Base-by-base conservation (phyloP, 1,139 yeast species). In the Candida sojae region DNA sequence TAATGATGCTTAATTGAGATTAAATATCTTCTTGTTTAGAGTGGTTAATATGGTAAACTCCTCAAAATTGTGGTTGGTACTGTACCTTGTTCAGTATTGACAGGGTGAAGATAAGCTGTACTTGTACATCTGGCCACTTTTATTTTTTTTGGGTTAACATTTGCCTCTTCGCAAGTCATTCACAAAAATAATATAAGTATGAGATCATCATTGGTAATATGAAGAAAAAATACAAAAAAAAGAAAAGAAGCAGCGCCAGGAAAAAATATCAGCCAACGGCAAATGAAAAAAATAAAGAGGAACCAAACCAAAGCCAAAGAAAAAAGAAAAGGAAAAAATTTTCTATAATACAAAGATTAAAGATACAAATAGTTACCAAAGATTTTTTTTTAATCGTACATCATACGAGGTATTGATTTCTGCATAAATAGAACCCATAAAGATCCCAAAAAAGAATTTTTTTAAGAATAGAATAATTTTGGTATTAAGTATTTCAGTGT, bases 361-460 rank as follows among this genome's bases (percentile, higher is more conserved):
- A 36, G 39, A 36, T 25, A 36, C 39, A 12, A 25, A 36, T 25
- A 36, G 39, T 36, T 36, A 36, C 39, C 39, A 36, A 17, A 36
- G 30, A 36, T 36, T 36, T 39, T 39, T 17, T 37, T 37, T 37
- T 8, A 29, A 39, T 13, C 34, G 26, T 39, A 29, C 42, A 21
- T 21, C 34, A 30, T 39, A 30, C 34, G 33, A 30, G 33, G 13
- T 17, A 30, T 39, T 13, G 11, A 10, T 13, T 28, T 38, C 13
- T 39, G 26, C 42, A 39, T 39, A 39, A 39, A 39, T 39, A 39
- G 42, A 39, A 30, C 26, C 10, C 25, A 30, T 39, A 30, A 30
- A 39, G 42, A 39, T 39, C 42, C 29, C n/a, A 25, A 11, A 36
- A 3, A 17, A 17, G 21, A 17, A 17, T 17, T 17, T 17, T 17